phyloP scores from a whole-genome alignment of 176 grass and related monocot genomes.

The Aegilops umbellulata region DNA sequence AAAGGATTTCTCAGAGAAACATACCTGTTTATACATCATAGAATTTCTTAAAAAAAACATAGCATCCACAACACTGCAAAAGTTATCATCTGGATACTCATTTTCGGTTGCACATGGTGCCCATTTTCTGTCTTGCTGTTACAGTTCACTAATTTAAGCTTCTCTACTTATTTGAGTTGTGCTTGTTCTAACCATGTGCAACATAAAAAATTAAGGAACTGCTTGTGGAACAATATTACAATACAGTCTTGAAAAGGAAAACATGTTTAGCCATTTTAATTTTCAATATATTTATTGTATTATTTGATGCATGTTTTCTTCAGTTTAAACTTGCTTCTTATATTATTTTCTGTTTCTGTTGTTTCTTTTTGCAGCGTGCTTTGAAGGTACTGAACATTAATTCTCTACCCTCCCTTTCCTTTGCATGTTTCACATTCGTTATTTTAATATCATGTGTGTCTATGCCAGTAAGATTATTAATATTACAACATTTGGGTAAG shows the following conservation, averaged over 20 bases:
- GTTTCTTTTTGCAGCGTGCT: conserved; percentile 61
- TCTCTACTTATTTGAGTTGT: conserved; percentile 23
- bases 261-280: not conserved
- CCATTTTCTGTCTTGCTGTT: not conserved
- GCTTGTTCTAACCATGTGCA: not conserved
- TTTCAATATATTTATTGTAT: conserved; percentile 1
- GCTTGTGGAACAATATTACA: conserved; percentile 3
- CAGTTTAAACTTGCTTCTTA: conserved; percentile 25
- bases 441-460: not conserved
- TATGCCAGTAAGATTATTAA: not conserved
- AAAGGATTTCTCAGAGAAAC: conserved; percentile 15
- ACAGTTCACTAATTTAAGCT: not conserved
- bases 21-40: not conserved
- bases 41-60: conserved; percentile 9
- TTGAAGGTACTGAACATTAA: conserved; percentile 70
- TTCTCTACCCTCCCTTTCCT: not conserved
- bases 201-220: not conserved
- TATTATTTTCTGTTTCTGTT: conserved; percentile 34
- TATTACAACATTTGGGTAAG: conserved; percentile 15
- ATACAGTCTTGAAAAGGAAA: not conserved
- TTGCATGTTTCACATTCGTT: conserved; percentile 19
- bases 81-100: not conserved
- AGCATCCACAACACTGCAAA: not conserved
- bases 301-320: not conserved
- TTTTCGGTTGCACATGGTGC: not conserved